A percentile compares a stretch with the other conserved stretches of the same genome.
Evolutionary conservation across 1,284 basidiomycete species (phyloP).

Genomic region (Fomitiporia mediterranea): DNA sequence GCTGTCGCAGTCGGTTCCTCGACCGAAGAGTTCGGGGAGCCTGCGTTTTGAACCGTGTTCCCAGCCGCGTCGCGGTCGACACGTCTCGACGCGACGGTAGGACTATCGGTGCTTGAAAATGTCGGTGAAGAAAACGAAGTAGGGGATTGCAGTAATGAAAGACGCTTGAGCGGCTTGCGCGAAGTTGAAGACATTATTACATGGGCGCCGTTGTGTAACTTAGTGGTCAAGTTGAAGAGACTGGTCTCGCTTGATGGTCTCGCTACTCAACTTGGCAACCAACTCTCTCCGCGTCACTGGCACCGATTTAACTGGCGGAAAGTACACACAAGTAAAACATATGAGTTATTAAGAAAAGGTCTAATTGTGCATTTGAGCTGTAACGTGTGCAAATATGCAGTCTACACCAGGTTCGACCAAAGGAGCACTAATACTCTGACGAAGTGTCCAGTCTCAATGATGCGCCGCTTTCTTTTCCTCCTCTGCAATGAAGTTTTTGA

Average conservation of each 20-base stretch:
- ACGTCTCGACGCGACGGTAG: not conserved
- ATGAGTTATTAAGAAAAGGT: not conserved
- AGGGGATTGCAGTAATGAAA: conserved; percentile 18
- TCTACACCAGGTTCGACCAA: conserved; percentile 6
- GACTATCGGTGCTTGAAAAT: not conserved
- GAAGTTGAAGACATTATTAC: conserved; percentile 13
- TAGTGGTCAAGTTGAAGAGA: not conserved
- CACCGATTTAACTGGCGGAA: not conserved
- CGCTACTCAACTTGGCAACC: conserved; percentile 8
- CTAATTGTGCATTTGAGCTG: conserved; percentile 1
- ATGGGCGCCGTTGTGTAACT: not conserved
- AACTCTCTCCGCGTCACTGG: not conserved
- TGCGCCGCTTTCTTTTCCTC: conserved; percentile 60
- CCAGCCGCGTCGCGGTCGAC: not conserved
- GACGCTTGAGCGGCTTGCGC: conserved; percentile 16
- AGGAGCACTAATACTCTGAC: not conserved
- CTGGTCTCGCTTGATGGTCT: not conserved
- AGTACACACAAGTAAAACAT: not conserved
- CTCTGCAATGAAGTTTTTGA: conserved; percentile 70
- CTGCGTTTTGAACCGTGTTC: too few species aligned
- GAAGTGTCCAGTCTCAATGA: conserved; percentile 8
- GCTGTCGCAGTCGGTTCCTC: conserved; percentile 1
- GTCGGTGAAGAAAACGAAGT: conserved; percentile 7
- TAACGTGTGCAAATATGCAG: not conserved
- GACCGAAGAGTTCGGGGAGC: not conserved